A percentile compares a stretch with the other conserved stretches of the same genome.
phyloP scores from a whole-genome alignment of 257 asterid genomes.

The Solanum infundibuliforme region DNA sequence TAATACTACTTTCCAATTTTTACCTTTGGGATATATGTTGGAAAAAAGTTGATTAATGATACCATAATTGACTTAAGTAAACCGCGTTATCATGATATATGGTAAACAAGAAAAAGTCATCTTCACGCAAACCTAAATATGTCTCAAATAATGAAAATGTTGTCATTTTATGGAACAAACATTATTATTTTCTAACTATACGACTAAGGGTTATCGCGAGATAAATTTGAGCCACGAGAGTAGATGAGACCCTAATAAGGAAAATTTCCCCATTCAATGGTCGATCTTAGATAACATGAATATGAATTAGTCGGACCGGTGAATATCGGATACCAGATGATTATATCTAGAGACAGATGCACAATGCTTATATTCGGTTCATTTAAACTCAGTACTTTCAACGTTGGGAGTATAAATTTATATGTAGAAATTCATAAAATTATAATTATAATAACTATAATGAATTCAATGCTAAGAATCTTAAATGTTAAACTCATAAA shows the following conservation, averaged over 20 bases:
- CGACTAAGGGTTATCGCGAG: rapidly evolving
- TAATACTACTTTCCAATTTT: not conserved
- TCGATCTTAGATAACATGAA: not conserved
- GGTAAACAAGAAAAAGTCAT: not conserved
- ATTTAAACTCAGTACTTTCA: not conserved
- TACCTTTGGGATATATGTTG: not conserved
- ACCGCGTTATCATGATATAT: not conserved
- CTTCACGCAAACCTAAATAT: not conserved
- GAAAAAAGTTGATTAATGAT: not conserved
- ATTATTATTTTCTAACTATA: not conserved
- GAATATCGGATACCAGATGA: not conserved
- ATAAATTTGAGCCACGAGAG: not conserved
- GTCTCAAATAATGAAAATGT: not conserved
- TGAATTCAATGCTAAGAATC: not conserved
- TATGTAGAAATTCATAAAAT: not conserved
- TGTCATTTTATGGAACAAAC: not conserved
- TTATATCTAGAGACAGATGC: not conserved
- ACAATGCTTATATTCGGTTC: not conserved
- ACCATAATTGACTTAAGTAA: not conserved
- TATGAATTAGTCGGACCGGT: not conserved
- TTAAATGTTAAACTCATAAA: not conserved
- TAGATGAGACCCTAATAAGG: rapidly evolving
- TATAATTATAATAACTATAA: not conserved
- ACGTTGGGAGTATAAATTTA: not conserved
- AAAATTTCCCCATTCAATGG: not conserved